Percentiles rank a stretch among this genome's conserved stretches.
Conservation (phyloP, 257 asterid genomes). For the Ehretia macrophylla region DNA sequence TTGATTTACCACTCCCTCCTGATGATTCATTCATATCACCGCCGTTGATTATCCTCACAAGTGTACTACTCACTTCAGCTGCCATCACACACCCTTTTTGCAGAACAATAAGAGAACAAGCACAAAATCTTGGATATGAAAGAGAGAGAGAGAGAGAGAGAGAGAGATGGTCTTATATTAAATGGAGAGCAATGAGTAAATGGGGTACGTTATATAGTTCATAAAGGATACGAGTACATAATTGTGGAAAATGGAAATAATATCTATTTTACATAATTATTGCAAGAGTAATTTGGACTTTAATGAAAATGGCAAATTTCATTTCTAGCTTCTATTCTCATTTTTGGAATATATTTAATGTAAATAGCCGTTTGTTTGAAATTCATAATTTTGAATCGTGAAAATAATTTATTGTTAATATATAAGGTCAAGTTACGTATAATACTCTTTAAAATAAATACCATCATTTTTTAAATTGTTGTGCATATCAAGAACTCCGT, state of each 20-base stretch:
- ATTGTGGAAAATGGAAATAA: not conserved
- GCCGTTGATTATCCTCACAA: conserved; percentile 59
- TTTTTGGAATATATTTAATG: too few relatives aligned
- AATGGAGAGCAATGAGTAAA: not conserved
- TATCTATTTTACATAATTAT: not conserved
- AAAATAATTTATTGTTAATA: too few relatives aligned
- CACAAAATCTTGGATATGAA: not conserved
- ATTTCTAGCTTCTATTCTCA: too few relatives aligned
- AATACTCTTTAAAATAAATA: too few relatives aligned
- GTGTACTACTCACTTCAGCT: conserved; percentile 71
- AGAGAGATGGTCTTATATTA: not conserved
- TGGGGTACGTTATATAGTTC: not conserved
- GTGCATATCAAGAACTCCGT: too few relatives aligned
- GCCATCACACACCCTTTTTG: conserved; percentile 46
- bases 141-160: not conserved
- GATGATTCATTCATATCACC: conserved; percentile 32
- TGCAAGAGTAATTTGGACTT: not conserved
- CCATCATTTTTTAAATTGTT: too few relatives aligned
- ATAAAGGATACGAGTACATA: not conserved
- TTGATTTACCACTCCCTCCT: conserved; percentile 27
- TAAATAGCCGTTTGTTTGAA: too few relatives aligned
- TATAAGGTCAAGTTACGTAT: too few relatives aligned
- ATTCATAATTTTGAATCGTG: too few relatives aligned
- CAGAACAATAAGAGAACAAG: not conserved
- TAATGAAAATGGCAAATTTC: not conserved